A percentile compares a stretch with the other conserved stretches of the same genome.
Evolutionary conservation across 441 rosid species (phyloP).

Genomic region (Populus trichocarpa): DNA sequence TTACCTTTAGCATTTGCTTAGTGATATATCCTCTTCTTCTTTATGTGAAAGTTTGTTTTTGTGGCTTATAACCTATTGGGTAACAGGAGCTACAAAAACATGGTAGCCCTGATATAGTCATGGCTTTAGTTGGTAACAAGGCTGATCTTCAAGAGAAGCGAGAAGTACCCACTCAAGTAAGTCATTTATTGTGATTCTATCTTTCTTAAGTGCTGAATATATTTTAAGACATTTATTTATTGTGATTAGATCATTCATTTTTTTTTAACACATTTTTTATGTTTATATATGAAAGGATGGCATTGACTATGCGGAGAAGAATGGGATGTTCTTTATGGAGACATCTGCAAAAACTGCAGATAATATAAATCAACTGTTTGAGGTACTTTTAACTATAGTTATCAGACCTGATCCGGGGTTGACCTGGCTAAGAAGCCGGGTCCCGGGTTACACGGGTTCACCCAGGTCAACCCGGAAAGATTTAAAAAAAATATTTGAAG

Average conservation of each 20-base stretch:
- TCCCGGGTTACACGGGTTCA: too few species aligned
- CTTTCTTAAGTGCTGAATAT: neutral
- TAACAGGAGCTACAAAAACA: constrained; percentile 92
- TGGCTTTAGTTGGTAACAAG: constrained; percentile 98
- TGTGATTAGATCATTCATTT: neutral
- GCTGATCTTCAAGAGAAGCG: constrained; percentile 88
- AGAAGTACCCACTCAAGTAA: constrained; percentile 73
- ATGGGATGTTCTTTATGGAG: constrained; percentile 97
- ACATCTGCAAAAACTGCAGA: constrained; percentile 98
- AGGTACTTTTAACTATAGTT: constrained; percentile 39
- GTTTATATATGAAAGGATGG: constrained; percentile 58
- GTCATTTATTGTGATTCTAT: constrained; percentile 17
- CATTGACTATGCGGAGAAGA: constrained; percentile 86
- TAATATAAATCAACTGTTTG: constrained; percentile 86
- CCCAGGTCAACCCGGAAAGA: too few species aligned
- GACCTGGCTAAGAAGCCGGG: too few species aligned
- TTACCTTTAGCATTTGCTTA: neutral
- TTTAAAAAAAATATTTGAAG: too few species aligned
- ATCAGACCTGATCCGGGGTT: too few species aligned
- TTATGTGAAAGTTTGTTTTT: neutral
- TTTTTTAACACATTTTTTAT: neutral
- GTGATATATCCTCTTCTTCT: neutral
- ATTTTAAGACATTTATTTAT: too few species aligned
- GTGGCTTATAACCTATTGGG: neutral
- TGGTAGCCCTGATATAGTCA: constrained; percentile 90